Evolutionary conservation across 805 yeast genomes (phyloP).

Genomic region (Starmerella cellae): DNA sequence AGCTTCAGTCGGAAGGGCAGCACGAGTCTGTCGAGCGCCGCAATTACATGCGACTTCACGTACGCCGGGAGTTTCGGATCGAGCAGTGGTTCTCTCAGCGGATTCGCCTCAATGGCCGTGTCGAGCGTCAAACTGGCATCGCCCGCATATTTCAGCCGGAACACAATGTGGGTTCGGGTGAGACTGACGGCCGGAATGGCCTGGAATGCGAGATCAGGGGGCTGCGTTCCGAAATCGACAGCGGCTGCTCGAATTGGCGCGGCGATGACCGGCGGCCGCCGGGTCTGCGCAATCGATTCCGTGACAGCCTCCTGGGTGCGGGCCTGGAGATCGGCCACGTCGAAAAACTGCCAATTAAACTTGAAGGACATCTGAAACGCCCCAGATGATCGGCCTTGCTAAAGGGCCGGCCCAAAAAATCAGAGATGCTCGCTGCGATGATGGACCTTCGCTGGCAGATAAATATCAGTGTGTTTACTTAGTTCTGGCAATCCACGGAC

Average conservation of each 20-base stretch:
- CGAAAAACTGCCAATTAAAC: conserved; percentile 67
- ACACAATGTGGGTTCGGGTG: conserved; percentile 44
- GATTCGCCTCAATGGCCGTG: conserved; percentile 67
- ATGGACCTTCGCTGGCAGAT: background rate
- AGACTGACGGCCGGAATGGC: conserved; percentile 43
- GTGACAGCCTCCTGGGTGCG: conserved; percentile 38
- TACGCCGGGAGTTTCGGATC: conserved; percentile 29
- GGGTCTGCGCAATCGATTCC: conserved; percentile 25
- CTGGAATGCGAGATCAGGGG: conserved; percentile 61
- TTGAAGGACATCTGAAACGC: conserved; percentile 35
- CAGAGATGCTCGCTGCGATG: background rate
- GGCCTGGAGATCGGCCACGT: conserved; percentile 45
- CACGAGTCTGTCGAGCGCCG: conserved; percentile 20
- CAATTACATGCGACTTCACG: conserved; percentile 21
- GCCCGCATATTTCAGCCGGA: conserved; percentile 60
- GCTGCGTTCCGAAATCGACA: conserved; percentile 56
- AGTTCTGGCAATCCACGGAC: too few relatives aligned
- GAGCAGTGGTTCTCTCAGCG: conserved; percentile 29
- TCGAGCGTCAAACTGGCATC: conserved; percentile 58
- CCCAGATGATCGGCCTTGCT: background rate
- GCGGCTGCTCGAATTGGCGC: conserved; percentile 48
- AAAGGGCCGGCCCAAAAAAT: background rate
- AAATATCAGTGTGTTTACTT: too few relatives aligned
- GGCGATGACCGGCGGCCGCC: conserved; percentile 25
- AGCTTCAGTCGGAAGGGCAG: conserved; percentile 25